phyloP scores from a whole-genome alignment of 257 asterid species.

The Solanum ahanhuiri region DNA sequence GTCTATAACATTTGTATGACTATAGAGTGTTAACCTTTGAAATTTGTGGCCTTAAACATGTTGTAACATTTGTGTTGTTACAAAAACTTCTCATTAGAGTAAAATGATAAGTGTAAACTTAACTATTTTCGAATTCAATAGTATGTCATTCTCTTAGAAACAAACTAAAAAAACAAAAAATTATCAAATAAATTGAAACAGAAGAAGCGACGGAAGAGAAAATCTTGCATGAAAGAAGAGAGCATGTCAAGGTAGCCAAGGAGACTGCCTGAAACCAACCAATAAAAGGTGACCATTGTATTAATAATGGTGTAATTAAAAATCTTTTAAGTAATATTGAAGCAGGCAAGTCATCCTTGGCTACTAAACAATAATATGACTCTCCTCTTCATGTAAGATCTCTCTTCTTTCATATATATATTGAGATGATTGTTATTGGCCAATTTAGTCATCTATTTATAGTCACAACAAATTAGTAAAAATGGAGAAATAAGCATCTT shows the following conservation, averaged over 20 bases:
- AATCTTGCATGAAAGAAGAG: neutral
- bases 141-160: too few relatives aligned
- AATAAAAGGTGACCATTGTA: neutral
- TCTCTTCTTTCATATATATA: neutral
- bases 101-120: too few relatives aligned
- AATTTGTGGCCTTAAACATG: too few relatives aligned
- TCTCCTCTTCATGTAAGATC: neutral
- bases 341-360: slow-evolving; percentile 48
- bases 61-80: too few relatives aligned
- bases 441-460: neutral
- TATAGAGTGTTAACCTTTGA: too few relatives aligned
- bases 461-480: neutral
- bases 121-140: too few relatives aligned
- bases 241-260: neutral
- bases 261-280: neutral
- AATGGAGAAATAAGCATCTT: neutral
- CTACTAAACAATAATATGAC: slow-evolving; percentile 20
- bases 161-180: too few relatives aligned
- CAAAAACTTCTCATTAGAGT: too few relatives aligned
- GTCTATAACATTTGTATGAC: too few relatives aligned
- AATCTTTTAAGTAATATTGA: neutral
- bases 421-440: neutral
- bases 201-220: too few relatives aligned
- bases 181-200: too few relatives aligned
- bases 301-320: neutral